Evolutionary conservation across 106 monocot genomes (phyloP), one percentile per base, ranked within the genome.

Genomic region (Alisma plantagoaquatica): DNA sequence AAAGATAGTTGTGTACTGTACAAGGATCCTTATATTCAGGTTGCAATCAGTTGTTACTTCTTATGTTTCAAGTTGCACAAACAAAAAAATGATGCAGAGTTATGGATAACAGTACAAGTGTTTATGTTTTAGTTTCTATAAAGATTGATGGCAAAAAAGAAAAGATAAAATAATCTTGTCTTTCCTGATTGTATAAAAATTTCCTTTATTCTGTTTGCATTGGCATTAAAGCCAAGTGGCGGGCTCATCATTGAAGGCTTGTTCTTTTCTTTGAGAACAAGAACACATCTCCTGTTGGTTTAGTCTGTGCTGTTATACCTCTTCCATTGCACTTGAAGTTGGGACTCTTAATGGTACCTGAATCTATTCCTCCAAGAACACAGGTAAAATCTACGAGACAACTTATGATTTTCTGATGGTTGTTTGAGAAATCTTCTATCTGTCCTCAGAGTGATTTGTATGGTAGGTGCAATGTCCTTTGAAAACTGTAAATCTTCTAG

Each of bases 401-500:
- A 7, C 14, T 38, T 38, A 7, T 38, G 6, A 7, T 14, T 38
- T 38, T 38, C 14, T 38, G 6, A 14, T 38, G 6, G 6, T 14
- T 14, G 6, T 38, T 14, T 38, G 9, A 38, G 35, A 6, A 7
- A 6, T 38, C 14, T 38, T 14, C 14, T 14, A 38, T 38, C 14
- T 38, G 35, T 38, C 35, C 14, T 38, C n/a, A n/a, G n/a, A n/a
- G n/a, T 38, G 35, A 38, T 38, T 70, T 3, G n/a, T n/a, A n/a
- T n/a, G n/a, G n/a, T 61, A 98, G 96, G 96, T 98, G 46, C 96
- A 98, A 82, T 79, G 89, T 56, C 96, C 96, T 20, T 76, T 98
- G 52, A 89, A 85, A 68, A 74, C 85, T 66, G 74, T 75, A 27
- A 98, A 90, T 72, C 74, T 98, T 64, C 61, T 66, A 67, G 81